Evolutionary conservation across 768 basidiomycete species (phyloP), one percentile per base, ranked within the genome.

Genomic region (Hortiboletus flavorubellus): DNA sequence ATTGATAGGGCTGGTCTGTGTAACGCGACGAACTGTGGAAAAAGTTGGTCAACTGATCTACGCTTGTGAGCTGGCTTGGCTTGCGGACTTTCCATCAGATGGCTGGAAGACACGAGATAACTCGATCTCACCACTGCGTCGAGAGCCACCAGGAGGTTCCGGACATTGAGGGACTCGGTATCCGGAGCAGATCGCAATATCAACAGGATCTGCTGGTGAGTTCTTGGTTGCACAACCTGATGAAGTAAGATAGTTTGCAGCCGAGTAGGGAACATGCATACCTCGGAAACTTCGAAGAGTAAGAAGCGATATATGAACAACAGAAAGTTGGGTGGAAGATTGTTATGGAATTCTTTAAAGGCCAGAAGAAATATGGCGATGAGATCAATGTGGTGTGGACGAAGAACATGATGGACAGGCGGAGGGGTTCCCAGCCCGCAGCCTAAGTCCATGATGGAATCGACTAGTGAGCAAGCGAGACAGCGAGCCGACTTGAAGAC

Each of bases 351-450:
- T 59, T 87, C 84, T 65, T 82, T 85, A 68, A 85, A 88, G 5
- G 80, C 72, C 12, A 86, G 72, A 55, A 84, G 73, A 35, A 91
- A 74, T 26, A 90, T 73, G 34, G 80, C 79, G 33, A 92, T 74
- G 15, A 92, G 73, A 46, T 80, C 79, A 48, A 93, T 75, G 66
- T 93, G 91, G 62, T 93, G 91, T 1, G 91, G 89, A 51, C 84
- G 78, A 30, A 93, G 76, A 53, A 83, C 76, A 69, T 89, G 86
- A 49, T 83, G 80, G 8, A 80, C 78, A 1, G 86, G 84, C 8
- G 85, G 83, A 51, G 81, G 82, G 21, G 77, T 74, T 34, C 81
- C 80, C 5, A 60, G 64, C 49, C 46, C 57, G 57, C 67, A 55
- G 21, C 21, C 21, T 21, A 2, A 21, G n/a, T 70, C 64, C 70